Base-by-base conservation (phyloP, 306 rosid genomes). In the Vigna reflexopilosa region DNA sequence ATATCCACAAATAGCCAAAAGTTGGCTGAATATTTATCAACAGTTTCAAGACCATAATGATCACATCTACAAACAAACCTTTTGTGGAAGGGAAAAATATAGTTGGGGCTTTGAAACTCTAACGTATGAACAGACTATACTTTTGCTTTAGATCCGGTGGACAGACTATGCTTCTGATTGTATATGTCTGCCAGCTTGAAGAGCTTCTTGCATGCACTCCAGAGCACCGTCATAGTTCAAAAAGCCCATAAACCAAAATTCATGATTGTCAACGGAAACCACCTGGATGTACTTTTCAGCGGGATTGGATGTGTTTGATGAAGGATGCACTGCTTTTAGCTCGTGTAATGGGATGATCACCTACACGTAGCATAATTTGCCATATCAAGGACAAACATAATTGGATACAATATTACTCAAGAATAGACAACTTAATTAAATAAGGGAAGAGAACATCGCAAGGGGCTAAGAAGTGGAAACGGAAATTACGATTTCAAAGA, bases 241-340 rank as follows among this genome's bases (percentile, higher is more conserved):
- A 82, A 96, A 96, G 7, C 97, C 99, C 99, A 91, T 90, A 54
- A 96, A 93, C 99, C 99, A 96, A 87, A 96, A 93, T 70, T 96
- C 99, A 55, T 88, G 91, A 74, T 93, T 88, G 73, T 96, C 98
- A 1, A 78, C 78, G 1, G 98, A 87, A 76, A 88, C 88, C 64
- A 91, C 90, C 89, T 95, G 97, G 49, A 95, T 62, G 84, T 87
- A 95, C 67, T 87, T 93, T 84, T 93, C 99, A 48, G 91, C 73
- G 17, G 96, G 81, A 68, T 91, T 93, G 56, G 71, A 20, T 68
- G 86, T 82, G 92, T 90, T 91, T 52, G 91, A 75, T 45, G 98
- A 95, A 63, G 99, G 93, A 80, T 84, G 83, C 67, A 93, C 96
- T 26, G 93, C 90, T 85, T 89, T 95, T 36, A 95, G 90, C 83